Base-by-base conservation (phyloP, 352 stramenopile species). In the Phytophthora uliginosa region DNA sequence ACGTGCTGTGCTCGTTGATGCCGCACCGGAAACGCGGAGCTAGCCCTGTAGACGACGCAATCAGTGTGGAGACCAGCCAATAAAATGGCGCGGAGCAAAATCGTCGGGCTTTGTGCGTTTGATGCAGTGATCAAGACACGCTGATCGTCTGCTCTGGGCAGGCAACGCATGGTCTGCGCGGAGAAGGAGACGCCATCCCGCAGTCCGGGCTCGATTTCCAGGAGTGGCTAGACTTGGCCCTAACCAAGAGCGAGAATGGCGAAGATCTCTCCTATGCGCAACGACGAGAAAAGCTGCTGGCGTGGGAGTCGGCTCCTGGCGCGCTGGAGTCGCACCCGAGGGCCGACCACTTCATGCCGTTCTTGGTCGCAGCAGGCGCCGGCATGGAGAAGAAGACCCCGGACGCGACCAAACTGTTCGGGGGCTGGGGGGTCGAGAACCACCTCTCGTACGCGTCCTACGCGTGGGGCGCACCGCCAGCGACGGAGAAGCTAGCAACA, bases 61-160 rank as follows among this genome's bases (percentile, higher is more conserved):
- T 75, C 62, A 75, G 15, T 36, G 47, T 28, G 10, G 40, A 56
- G 34, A 48, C 50, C 33, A 31, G 52, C 69, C 69, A 76, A 76
- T 76, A 65, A 72, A 63, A 72, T 63, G 40, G 17, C 63, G 22
- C 15, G 10, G 56, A 71, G 38, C 24, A n/a, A 59, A 38, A 33
- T 63, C 56, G 55, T 64, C 26, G 38, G 17, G 26, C n/a, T 61
- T 52, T 63, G 36, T 22, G n/a, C 10, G 20, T 33, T 60, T 64
- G 42, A 40, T 53, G 48, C 59, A 42, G 45, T 58, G 60, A 84
- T 22, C 81, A 96, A 18, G 86, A 89, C 71, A 93, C 94, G 36
- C 73, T 97, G 26, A 93, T 98, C 64, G 65, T 98, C 17, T 92
- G 89, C 70, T 97, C 90, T n/a, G 92, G 91, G 6, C 80, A 87